Evolutionary conservation across 331 rosid genomes (phyloP), one percentile per base, ranked within the genome.

Genomic region (Quercus lobata): DNA sequence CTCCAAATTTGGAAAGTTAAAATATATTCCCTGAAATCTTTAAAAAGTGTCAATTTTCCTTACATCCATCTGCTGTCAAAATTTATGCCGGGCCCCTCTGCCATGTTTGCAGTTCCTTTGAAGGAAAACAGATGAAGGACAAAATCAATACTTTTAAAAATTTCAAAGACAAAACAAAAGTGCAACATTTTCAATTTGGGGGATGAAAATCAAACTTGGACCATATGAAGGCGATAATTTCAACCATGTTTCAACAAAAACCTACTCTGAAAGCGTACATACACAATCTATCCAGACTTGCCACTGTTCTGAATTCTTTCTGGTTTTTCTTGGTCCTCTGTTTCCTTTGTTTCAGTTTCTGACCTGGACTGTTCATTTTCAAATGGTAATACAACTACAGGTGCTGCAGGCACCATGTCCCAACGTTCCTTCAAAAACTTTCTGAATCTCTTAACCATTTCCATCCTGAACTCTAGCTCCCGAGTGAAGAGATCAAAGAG

Each of bases 361-460:
- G 92, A 69, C 66, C 54, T 76, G 37, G 89, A 77, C 69, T 82
- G 91, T 18, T 82, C 79, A 74, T 82, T 84, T 85, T 90, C 91
- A 76, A 80, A 91, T 24, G 99, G 99, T 72, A 96, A 85, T 73
- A 96, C 92, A 54, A 91, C 88, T 32, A 96, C 98, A 7, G 99
- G 97, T 44, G 98, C 86, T 65, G 97, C 98, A 69, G 99, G 99
- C 80, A 96, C 94, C 1, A 88, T 79, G 72, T 84, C 90, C 99
- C 99, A 96, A n/a, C 94, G 92, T 77, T 90, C 98, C 84, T 88
- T 91, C 80, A 96, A 12, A 30, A 93, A 0, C 22, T 21, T 87
- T 21, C 70, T 83, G 83, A 96, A 93, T 75, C 75, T 89, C 87
- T 84, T 84, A 34, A 88, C 97, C 92, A 83, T 93, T 81, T 90